Conservation (phyloP, 352 stramenopile genomes). For the Pythium folliculosum region DNA sequence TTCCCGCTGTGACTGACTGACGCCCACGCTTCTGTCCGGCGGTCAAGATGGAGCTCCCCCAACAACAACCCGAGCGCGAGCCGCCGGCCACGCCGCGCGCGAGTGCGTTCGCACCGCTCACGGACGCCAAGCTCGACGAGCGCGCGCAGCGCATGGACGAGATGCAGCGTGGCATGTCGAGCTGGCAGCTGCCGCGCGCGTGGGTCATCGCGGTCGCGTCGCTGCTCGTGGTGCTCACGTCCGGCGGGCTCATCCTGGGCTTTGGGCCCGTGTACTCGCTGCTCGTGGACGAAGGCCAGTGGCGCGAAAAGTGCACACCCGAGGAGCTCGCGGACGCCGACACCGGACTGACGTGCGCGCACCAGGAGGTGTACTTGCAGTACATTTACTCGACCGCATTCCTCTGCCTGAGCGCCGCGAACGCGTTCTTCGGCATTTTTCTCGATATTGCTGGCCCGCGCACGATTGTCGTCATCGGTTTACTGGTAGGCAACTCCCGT, state of each 20-base stretch:
- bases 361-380: constrained; percentile 67
- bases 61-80: background rate
- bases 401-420: constrained; percentile 76
- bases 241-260: constrained; percentile 67
- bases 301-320: constrained; percentile 47
- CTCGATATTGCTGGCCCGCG: constrained; percentile 64
- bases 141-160: constrained; percentile 11
- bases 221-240: constrained; percentile 37
- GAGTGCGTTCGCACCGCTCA: background rate
- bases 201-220: constrained; percentile 31
- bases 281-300: constrained; percentile 61
- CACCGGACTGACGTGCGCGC: constrained; percentile 34
- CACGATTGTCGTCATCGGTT: constrained; percentile 44
- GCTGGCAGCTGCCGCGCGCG: constrained; percentile 29
- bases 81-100: background rate
- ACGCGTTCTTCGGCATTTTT: constrained; percentile 72
- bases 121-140: constrained; percentile 3
- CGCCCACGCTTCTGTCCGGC: too few species aligned
- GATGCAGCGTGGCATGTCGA: constrained; percentile 36
- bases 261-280: constrained; percentile 73
- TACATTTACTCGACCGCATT: constrained; percentile 72
- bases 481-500: constrained; percentile 31
- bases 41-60: background rate
- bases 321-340: background rate
- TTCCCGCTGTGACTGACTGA: too few species aligned